Percentiles rank a stretch among this genome's conserved stretches.
These are phyloP conservation scores for Neurospora tetrasperma DNA, from an alignment of 495 filamentous ascomycete species.

Conservation along the genomic window DNA sequence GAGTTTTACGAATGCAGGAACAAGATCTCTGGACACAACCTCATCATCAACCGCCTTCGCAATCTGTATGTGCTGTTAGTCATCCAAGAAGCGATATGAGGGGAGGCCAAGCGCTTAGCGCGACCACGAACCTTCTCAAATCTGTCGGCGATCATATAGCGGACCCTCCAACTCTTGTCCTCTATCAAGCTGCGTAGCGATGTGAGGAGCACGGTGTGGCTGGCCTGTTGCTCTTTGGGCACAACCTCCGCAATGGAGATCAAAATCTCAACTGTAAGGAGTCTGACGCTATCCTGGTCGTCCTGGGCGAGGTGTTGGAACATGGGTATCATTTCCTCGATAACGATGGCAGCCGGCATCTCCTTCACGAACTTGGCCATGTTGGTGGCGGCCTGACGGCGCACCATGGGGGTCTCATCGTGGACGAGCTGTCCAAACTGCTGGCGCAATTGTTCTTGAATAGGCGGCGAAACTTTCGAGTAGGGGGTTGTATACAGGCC, in stretches of 20 bases:
- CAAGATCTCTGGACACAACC: slow-evolving; percentile 84
- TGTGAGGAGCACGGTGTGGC: slow-evolving; percentile 84
- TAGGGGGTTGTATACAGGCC: slow-evolving; percentile 91
- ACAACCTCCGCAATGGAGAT: slow-evolving; percentile 95
- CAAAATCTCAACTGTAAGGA: slow-evolving; percentile 92
- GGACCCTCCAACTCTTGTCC: slow-evolving; percentile 97
- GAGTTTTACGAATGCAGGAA: slow-evolving; percentile 94
- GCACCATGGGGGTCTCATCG: slow-evolving; percentile 98
- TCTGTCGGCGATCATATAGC: slow-evolving; percentile 98
- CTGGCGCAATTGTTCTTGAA: slow-evolving; percentile 80
- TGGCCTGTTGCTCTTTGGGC: slow-evolving; percentile 93
- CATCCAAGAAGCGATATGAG: not conserved
- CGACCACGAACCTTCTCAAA: slow-evolving; percentile 74
- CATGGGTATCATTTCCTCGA: slow-evolving; percentile 97
- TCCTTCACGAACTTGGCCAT: slow-evolving; percentile 95
- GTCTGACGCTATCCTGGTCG: slow-evolving; percentile 92
- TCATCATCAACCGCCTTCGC: slow-evolving; percentile 98
- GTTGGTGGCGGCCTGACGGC: slow-evolving; percentile 91
- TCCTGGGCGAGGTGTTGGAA: slow-evolving; percentile 94
- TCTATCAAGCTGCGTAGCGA: slow-evolving; percentile 88
- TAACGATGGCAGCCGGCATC: slow-evolving; percentile 80
- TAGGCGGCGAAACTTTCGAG: slow-evolving; percentile 68
- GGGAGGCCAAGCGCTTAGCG: not conserved
- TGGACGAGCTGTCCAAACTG: slow-evolving; percentile 88
- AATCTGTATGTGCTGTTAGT: slow-evolving; percentile 46